These are phyloP conservation scores for Eutrema japonicum DNA, from an alignment of 345 rosid genomes.

Conservation along the genomic window DNA sequence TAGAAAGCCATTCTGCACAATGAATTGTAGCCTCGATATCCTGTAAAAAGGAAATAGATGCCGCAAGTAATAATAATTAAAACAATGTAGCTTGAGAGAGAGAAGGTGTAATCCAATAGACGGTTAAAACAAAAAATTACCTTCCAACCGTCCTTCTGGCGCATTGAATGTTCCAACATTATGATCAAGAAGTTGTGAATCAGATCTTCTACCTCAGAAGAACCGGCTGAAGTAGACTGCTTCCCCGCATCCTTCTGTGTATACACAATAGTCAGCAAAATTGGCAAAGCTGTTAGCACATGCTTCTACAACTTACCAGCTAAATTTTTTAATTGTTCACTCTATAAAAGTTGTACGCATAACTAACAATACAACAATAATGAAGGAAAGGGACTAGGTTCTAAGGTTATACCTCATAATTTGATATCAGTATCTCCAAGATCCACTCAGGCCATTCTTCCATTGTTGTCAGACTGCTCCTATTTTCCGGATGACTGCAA, in stretches of 20 bases:
- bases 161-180: constrained; percentile 97
- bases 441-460: constrained; percentile 99
- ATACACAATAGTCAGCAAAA: constrained; percentile 44
- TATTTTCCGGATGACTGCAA: constrained; percentile 98
- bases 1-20: constrained; percentile 99
- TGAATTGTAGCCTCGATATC: constrained; percentile 99
- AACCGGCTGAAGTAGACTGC: constrained; percentile 55
- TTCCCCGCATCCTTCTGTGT: constrained; percentile 73
- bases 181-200: constrained; percentile 90
- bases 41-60: constrained; percentile 57
- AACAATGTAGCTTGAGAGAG: constrained; percentile 24
- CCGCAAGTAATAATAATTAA: constrained; percentile 31
- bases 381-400: constrained; percentile 21
- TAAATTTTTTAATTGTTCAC: background rate
- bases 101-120: constrained; percentile 12
- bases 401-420: constrained; percentile 71
- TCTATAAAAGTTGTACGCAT: constrained; percentile 24
- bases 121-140: constrained; percentile 43
- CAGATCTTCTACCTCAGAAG: constrained; percentile 85
- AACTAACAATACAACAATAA: constrained; percentile 22
- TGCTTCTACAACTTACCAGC: constrained; percentile 33
- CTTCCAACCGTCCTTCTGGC: constrained; percentile 99
- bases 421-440: constrained; percentile 85
- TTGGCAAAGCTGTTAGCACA: constrained; percentile 23
- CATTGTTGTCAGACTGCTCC: constrained; percentile 86